These are phyloP conservation scores for Termitomyces heimii DNA, from an alignment of 768 basidiomycete species.

Conservation along the genomic window DNA sequence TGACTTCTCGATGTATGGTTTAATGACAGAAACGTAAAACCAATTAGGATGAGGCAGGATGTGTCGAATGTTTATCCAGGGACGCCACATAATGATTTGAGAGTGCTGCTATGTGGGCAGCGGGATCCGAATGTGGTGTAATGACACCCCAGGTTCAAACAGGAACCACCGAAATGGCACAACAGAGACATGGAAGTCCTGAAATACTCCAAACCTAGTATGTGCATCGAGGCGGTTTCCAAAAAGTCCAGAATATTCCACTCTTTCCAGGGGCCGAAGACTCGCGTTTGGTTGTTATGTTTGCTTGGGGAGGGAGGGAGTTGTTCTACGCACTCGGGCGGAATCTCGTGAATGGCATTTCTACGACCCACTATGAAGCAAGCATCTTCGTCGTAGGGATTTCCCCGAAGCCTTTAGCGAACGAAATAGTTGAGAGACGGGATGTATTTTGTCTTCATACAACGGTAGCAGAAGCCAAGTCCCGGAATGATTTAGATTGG, in stretches of 20 bases:
- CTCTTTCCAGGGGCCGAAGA: no score
- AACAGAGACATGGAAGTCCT: not conserved
- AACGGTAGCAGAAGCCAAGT: not conserved
- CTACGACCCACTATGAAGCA: not conserved
- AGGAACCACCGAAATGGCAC: not conserved
- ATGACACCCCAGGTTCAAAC: not conserved
- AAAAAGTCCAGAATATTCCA: not conserved
- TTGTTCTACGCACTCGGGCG: no score
- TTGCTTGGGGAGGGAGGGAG: no score
- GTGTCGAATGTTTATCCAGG: no score
- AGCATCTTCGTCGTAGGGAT: not conserved
- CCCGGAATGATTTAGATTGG: not conserved
- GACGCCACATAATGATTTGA: no score
- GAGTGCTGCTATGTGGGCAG: no score
- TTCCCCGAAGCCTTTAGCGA: not conserved
- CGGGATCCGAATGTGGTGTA: no score
- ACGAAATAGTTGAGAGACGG: not conserved
- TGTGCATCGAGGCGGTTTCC: no score
- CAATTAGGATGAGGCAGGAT: not conserved
- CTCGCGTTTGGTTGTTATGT: no score
- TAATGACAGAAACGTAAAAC: constrained; percentile 1
- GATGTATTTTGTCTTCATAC: not conserved
- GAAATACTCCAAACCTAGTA: not conserved
- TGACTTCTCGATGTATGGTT: constrained; percentile 9
- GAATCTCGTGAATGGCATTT: not conserved